A percentile compares a stretch with the other conserved stretches of the same genome.
These are phyloP conservation scores for Taiwanofungus camphoratus DNA, from an alignment of 1,284 basidiomycete species.

Conservation along the genomic window DNA sequence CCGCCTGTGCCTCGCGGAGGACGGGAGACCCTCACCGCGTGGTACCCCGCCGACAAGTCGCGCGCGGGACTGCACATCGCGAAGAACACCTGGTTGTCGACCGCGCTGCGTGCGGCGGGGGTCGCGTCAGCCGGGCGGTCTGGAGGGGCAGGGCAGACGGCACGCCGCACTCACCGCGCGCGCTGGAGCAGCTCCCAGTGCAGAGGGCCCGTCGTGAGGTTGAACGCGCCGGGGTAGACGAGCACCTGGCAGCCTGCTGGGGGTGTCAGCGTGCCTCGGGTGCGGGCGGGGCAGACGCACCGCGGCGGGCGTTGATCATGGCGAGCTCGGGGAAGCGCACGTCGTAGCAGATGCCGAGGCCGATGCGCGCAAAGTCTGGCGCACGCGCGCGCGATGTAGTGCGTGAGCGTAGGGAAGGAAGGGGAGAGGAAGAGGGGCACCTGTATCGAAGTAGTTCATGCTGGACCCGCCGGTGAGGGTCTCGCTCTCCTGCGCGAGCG, in stretches of 20 bases:
- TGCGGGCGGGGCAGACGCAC: no score
- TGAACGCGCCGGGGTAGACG: conserved; percentile 91
- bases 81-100: conserved; percentile 95
- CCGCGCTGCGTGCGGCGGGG: conserved; percentile 51
- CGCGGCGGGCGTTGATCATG: conserved; percentile 85
- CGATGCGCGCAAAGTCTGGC: conserved; percentile 87
- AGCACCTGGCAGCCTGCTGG: conserved; percentile 79
- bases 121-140: not conserved
- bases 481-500: conserved; percentile 80
- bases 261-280: no score
- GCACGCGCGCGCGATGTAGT: no score
- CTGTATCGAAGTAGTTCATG: conserved; percentile 86
- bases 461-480: conserved; percentile 79
- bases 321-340: conserved; percentile 94
- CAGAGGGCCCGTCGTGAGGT: conserved; percentile 88
- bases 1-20: not conserved
- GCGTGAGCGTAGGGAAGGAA: no score
- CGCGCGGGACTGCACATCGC: conserved; percentile 95
- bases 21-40: conserved; percentile 58
- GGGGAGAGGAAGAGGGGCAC: conserved; percentile 32
- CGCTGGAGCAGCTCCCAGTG: conserved; percentile 95
- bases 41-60: conserved; percentile 75
- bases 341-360: conserved; percentile 90
- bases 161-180: conserved; percentile 50
- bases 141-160: not conserved